Conservation (phyloP, 768 basidiomycete species). For the Lyophyllum decastes region DNA sequence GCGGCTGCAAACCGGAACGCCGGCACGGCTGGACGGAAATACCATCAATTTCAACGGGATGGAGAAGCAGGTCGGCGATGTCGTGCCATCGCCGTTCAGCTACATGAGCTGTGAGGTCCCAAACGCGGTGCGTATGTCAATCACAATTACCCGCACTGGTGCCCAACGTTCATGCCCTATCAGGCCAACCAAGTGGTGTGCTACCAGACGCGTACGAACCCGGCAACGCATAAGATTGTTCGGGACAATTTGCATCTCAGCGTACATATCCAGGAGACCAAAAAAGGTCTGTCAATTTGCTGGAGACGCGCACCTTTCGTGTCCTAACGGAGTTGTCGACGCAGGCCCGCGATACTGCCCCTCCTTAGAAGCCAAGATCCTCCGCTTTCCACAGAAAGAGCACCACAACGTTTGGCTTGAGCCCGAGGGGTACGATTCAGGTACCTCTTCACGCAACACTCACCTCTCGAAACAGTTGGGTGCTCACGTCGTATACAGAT, state of each 20-base stretch:
- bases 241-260: slow-evolving; percentile 75
- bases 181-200: slow-evolving; percentile 77
- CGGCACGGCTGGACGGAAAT: slow-evolving; percentile 70
- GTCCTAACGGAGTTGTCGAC: background rate
- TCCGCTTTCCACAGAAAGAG: slow-evolving; percentile 72
- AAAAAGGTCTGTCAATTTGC: slow-evolving; percentile 57
- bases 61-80: slow-evolving; percentile 68
- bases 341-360: slow-evolving; percentile 91
- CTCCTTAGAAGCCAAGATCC: slow-evolving; percentile 84
- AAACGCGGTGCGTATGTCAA: slow-evolving; percentile 55
- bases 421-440: slow-evolving; percentile 89
- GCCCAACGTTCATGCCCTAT: background rate
- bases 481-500: slow-evolving; percentile 40
- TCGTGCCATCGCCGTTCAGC: slow-evolving; percentile 70
- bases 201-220: slow-evolving; percentile 73
- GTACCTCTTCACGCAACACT: slow-evolving; percentile 31
- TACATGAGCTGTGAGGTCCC: slow-evolving; percentile 68
- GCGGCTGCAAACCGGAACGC: slow-evolving; percentile 84
- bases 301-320: background rate
- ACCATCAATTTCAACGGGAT: slow-evolving; percentile 73
- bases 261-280: slow-evolving; percentile 86
- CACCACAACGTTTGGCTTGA: slow-evolving; percentile 85
- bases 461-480: background rate
- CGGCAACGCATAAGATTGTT: slow-evolving; percentile 73
- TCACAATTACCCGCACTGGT: background rate